Base-by-base conservation (phyloP, 2,329 filamentous ascomycete genomes). In the Pyrenophora graminea region DNA sequence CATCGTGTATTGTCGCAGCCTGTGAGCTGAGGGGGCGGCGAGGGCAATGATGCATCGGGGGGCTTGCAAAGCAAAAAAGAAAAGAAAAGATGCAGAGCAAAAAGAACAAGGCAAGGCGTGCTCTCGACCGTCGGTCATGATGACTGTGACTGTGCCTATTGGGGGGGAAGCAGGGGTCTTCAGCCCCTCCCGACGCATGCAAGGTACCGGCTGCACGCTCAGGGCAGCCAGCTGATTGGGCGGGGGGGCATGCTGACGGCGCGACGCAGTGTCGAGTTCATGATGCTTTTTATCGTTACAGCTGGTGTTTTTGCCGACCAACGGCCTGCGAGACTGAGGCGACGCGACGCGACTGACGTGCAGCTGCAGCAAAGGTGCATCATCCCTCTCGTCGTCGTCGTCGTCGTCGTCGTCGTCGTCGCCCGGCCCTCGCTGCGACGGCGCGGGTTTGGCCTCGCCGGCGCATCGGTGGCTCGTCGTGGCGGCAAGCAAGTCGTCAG, bases 191-290 rank as follows among this genome's bases (percentile, higher is more conserved):
- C 51, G 54, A 34, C 44, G 42, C 47, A 46, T 56, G 53, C 53
- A 56, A 58, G 51, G 55, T 57, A 58, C 55, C 45, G 40, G 27
- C 9, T 12, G 27, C 10, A 9, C 9, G 10, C 37, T 17, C 55
- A 58, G 55, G 54, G 55, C 45, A 53, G 44, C 3, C 15, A 19
- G 37, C 49, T 56, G 49, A 64, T 63, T 63, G 58, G 61, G 9
- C 23, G 21, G 41, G 39, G 51, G 15, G 23, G 40, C 40, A 12
- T n/a, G 27, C 41, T 48, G 19, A 39, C 19, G 38, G 45, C 45
- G 27, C 32, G 37, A 43, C 41, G 53, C 56, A 39, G 49, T 39
- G 48, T 41, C 38, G 51, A 34, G 52, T 41, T 47, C 42, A 43
- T 46, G 53, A 39, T 47, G 45, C 51, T 41, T 57, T 43, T 48